These are phyloP conservation scores for Sphaerobolus stellatus DNA, from an alignment of 1,284 basidiomycete genomes.

Conservation along the genomic window DNA sequence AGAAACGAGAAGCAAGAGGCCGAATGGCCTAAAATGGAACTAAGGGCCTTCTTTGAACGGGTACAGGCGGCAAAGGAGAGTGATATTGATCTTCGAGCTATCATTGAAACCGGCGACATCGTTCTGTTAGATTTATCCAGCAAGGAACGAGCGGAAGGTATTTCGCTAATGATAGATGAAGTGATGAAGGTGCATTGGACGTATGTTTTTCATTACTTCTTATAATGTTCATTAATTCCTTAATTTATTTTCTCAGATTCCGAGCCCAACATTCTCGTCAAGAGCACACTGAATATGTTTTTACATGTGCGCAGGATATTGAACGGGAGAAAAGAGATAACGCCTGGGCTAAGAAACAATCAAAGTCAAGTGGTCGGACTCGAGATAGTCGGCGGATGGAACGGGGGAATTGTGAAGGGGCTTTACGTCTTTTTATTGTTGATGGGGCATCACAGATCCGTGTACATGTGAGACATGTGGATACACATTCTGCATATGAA, in stretches of 20 bases:
- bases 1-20: not conserved
- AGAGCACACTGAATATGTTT: not conserved
- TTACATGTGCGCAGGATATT: not conserved
- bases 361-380: no score
- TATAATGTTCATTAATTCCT: not conserved
- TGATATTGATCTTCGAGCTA: not conserved
- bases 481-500: not conserved
- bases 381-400: not conserved
- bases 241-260: not conserved
- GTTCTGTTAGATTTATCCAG: not conserved
- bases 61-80: not conserved
- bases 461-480: not conserved
- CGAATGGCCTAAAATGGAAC: not conserved
- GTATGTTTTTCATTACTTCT: not conserved
- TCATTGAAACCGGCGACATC: not conserved
- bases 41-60: not conserved
- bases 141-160: not conserved
- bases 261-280: not conserved
- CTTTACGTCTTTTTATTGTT: not conserved
- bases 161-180: not conserved
- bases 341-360: not conserved
- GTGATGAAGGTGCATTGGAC: not conserved
- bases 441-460: not conserved
- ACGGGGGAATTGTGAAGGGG: not conserved
- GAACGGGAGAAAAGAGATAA: not conserved